These are phyloP conservation scores for Termitomyces eurrhizus DNA, from an alignment of 768 basidiomycete genomes.

Conservation along the genomic window DNA sequence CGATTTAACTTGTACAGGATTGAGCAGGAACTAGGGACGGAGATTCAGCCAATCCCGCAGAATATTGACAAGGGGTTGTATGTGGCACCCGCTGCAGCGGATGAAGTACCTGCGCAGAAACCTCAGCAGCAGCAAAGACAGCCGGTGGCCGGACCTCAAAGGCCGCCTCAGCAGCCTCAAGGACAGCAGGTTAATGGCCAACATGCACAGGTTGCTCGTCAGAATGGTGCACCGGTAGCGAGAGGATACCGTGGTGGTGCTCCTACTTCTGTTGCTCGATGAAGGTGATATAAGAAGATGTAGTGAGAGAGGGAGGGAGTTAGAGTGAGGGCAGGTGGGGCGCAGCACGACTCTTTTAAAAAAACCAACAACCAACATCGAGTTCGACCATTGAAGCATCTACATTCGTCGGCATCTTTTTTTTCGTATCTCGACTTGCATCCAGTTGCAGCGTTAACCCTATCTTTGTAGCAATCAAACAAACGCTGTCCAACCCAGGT, in stretches of 20 bases:
- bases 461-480: conserved; percentile 16
- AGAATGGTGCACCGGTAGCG: conserved; percentile 21
- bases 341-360: conserved; percentile 8
- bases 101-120: conserved; percentile 35
- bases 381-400: conserved; percentile 11
- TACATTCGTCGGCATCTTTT: conserved; percentile 13
- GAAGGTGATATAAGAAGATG: conserved; percentile 14
- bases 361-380: conserved; percentile 8
- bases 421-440: conserved; percentile 6
- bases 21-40: conserved; percentile 97
- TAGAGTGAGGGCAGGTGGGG: conserved; percentile 1
- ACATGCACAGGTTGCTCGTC: conserved; percentile 15
- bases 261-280: conserved; percentile 32
- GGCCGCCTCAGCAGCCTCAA: conserved; percentile 24
- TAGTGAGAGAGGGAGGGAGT: neutral
- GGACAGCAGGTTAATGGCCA: conserved; percentile 32
- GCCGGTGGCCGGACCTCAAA: conserved; percentile 14
- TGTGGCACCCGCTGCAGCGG: conserved; percentile 69
- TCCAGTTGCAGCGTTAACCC: conserved; percentile 8
- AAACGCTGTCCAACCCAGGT: neutral
- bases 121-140: conserved; percentile 28
- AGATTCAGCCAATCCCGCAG: conserved; percentile 94
- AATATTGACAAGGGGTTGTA: conserved; percentile 89
- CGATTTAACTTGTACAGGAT: conserved; percentile 97
- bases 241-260: conserved; percentile 34